Base-by-base conservation (phyloP, 768 basidiomycete species). In the Pholiota microspora region DNA sequence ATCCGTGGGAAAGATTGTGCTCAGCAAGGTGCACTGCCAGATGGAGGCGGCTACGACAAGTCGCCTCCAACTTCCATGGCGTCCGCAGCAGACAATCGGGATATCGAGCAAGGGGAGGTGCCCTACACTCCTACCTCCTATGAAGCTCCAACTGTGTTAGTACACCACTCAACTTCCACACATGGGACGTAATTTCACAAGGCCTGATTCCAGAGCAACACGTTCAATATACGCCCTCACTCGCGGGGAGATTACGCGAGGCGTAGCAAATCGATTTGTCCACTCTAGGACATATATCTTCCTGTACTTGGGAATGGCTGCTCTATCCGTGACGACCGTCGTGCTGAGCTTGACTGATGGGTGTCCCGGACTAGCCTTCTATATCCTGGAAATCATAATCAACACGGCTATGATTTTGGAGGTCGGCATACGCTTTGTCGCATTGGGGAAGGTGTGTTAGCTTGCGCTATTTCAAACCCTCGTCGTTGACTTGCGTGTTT, bases 401-500 rank as follows among this genome's bases (percentile, higher is more conserved):
- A 95, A 96, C 65, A 78, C 81, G 0, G 79, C 91, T 8, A 96
- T 98, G 95, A 98, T 98, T 56, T 68, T 89, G 23, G 97, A 99
- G 75, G 97, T 99, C 15, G 80, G 78, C 1, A 89, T 96, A 55
- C 85, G 97, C 35, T 88, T 98, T 67, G 77, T 98, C 54, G 97
- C 97, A 1, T 90, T 97, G 64, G 96, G 96, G 57, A 82, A 84
- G 70, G 96, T 98, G 64, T 64, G 92, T 76, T 13, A 35, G 27
- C 24, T 36, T 21, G 29, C 50, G 12, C 32, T 16, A 10, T 28
- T 23, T 32, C 29, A 32, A n/a, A 40, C 9, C 29, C 40, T 45
- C 27, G 8, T 52, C 4, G 12, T 35, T 42, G 25, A 28, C 18
- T 15, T 35, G 29, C 29, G 29, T 31, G 2, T 16, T 28, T 54